Evolutionary conservation across 306 rosid genomes (phyloP), one percentile per base, ranked within the genome.

Genomic region (Fragaria nilgerrensis): DNA sequence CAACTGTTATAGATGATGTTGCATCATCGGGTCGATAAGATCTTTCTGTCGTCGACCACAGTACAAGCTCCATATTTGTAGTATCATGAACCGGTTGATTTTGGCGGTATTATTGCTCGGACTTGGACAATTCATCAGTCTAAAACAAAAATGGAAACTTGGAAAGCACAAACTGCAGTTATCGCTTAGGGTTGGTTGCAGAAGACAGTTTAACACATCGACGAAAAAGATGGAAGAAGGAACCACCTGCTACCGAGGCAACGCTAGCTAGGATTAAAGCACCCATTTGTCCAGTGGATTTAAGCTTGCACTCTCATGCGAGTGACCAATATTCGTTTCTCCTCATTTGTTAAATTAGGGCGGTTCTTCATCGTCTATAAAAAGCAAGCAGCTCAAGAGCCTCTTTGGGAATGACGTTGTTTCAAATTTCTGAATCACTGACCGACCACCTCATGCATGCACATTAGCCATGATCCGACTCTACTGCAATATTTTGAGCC

Each of bases 341-440:
- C 14, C 52, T 0, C 14, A 36, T 19, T 0, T 44, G 50, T 12
- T 55, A 7, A 22, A 48, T 41, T 23, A 58, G 55, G 61, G 11
- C 25, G 47, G 73, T n/a, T 59, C 29, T 37, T 16, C 45, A 64
- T 53, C 45, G 44, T 65, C 64, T 53, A 71, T 71, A 64, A 70
- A 63, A 79, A 55, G 86, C 43, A 71, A 53, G 43, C 16, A 29
- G 55, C 36, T 53, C 44, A 20, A 50, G 39, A 75, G 25, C 77
- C 75, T 16, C 59, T 83, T 75, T 64, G 65, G 80, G 70, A 32
- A 34, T 34, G 63, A 27, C 65, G 65, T 77, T 77, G 13, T 47
- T 45, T 53, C 72, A 43, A 71, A 23, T 74, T 32, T 70, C 74
- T 74, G 74, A 55, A 79, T 55, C 75, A 44, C 80, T 75, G 80